Evolutionary conservation across 2,329 filamentous ascomycete species (phyloP), one percentile per base, ranked within the genome.

Genomic region (Trichoderma asperellum): DNA sequence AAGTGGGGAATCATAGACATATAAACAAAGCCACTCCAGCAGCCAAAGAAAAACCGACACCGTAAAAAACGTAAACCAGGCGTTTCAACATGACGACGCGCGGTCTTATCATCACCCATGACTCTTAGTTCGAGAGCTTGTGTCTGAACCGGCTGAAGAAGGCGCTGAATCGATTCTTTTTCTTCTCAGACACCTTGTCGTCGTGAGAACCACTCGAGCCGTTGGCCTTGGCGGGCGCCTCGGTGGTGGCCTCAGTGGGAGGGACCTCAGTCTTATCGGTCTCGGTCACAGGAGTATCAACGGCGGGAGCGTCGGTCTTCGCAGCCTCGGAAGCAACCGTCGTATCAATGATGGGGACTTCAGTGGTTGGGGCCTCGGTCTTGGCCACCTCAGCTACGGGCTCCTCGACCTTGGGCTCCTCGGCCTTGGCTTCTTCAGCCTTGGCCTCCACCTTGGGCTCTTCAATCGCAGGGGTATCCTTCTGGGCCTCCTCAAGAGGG

Each of bases 121-220:
- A 37, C 68, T 49, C 57, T 71, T 71, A 76, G 64, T 76, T 75
- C 58, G 78, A 76, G 68, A 82, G 73, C 79, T 81, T 87, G 73
- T 80, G 76, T 79, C 85, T 85, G 75, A 88, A 75, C 81, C 86
- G 88, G 79, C 80, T 82, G 76, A 92, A 87, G 74, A 91, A 86
- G 65, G 84, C 81, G 79, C 89, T 91, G 70, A 90, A 74, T 66
- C 89, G 84, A 79, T 87, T 83, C 83, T 89, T 89, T 84, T 89
- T 91, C 81, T 87, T 88, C 69, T 73, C 68, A 29, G 73, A 47
- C 27, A 69, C 56, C 71, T 73, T 74, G 63, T 70, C 62, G 6
- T 37, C 55, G 24, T 70, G 61, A 43, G 65, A n/a, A 18, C 52
- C 57, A 24, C 74, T 73, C 11, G 76, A 49, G 8, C 72, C 74